Conservation (phyloP, 441 rosid species). For the Eruca vesicaria region DNA sequence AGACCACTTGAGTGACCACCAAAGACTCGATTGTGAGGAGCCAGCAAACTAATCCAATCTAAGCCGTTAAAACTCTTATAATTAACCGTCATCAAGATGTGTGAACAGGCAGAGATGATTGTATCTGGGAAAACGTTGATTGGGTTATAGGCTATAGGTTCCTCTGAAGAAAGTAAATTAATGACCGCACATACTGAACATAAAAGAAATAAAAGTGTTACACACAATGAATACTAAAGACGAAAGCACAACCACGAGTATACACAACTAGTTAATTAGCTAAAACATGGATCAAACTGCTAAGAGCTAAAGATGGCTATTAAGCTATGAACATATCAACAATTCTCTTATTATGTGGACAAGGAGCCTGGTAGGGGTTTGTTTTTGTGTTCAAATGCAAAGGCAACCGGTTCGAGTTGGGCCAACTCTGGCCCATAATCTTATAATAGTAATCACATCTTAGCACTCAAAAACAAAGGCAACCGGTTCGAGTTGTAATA, state of each 20-base stretch:
- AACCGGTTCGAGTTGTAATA: no score
- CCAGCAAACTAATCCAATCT: constrained; percentile 50
- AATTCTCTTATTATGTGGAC: neutral
- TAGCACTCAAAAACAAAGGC: no score
- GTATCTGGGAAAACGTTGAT: neutral
- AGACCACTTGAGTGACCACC: constrained; percentile 58
- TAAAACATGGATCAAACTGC: neutral
- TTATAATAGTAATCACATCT: no score
- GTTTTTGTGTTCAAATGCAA: no score
- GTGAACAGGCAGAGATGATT: neutral
- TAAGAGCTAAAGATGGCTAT: neutral
- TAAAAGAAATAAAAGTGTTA: neutral
- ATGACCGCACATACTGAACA: neutral
- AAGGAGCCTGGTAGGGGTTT: neutral
- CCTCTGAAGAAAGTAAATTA: neutral
- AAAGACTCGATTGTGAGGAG: constrained; percentile 71
- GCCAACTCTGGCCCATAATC: no score
- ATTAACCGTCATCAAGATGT: neutral
- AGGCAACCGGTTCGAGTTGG: no score
- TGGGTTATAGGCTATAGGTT: neutral
- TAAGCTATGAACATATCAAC: neutral
- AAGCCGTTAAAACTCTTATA: neutral
- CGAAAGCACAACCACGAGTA: neutral
- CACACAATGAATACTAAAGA: neutral
- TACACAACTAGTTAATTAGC: no score